Percentiles rank a stretch among this genome's conserved stretches.
Evolutionary conservation across 805 yeast species (phyloP).

Genomic region (Candida endomychidarum): DNA sequence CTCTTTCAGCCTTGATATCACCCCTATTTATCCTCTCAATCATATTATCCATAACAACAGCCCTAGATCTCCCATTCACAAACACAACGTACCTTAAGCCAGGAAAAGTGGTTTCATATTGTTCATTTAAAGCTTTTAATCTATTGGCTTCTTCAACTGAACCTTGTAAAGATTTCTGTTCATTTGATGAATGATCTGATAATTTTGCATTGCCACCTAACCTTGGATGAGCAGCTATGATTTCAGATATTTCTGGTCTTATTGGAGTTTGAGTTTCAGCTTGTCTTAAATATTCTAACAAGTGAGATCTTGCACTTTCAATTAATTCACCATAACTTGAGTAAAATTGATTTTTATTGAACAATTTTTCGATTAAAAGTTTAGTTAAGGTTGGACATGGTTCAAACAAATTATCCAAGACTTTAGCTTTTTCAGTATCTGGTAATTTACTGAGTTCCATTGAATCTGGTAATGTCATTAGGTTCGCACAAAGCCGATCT

Average conservation of each 20-base stretch:
- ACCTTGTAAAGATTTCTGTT: conserved; percentile 64
- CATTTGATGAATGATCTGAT: conserved; percentile 65
- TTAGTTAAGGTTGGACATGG: conserved; percentile 52
- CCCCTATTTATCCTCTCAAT: conserved; percentile 52
- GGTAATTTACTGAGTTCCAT: conserved; percentile 2
- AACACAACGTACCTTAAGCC: conserved; percentile 84
- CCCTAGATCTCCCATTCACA: conserved; percentile 78
- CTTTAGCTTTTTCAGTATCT: conserved; percentile 11
- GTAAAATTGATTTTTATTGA: conserved; percentile 16
- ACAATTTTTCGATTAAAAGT: conserved; percentile 30
- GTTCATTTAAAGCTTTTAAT: conserved; percentile 53
- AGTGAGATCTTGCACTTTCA: conserved; percentile 40
- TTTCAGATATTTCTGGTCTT: conserved; percentile 39
- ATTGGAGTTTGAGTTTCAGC: conserved; percentile 22
- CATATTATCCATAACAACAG: conserved; percentile 65
- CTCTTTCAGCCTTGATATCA: conserved; percentile 55
- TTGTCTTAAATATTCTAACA: conserved; percentile 32
- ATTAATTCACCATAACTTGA: conserved; percentile 38
- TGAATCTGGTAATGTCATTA: conserved; percentile 6
- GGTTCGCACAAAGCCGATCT: neutral
- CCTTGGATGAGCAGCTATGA: conserved; percentile 90
- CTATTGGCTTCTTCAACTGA: conserved; percentile 49
- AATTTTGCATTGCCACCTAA: conserved; percentile 61
- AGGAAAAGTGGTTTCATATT: conserved; percentile 61
- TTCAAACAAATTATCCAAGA: conserved; percentile 62